Percentiles rank a stretch among this genome's conserved stretches.
phyloP scores from a whole-genome alignment of 805 yeast genomes.

The Zygosaccharomyces bisporus region DNA sequence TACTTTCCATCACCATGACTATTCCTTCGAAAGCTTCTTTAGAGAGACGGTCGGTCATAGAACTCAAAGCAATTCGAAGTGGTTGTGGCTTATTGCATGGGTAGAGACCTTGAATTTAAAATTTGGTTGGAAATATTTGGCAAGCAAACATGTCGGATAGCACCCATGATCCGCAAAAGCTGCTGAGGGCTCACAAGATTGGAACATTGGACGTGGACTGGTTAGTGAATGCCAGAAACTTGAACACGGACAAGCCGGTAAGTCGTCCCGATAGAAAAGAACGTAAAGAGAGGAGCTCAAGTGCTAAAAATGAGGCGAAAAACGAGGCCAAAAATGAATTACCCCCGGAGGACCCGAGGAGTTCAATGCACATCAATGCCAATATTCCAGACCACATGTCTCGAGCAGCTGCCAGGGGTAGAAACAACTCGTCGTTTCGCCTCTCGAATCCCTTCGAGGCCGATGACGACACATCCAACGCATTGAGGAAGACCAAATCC shows the following conservation, averaged over 20 bases:
- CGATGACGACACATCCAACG: conserved; percentile 2
- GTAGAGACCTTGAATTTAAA: neutral
- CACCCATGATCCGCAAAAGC: conserved; percentile 18
- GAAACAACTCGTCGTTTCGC: conserved; percentile 5
- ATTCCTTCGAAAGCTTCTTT: neutral
- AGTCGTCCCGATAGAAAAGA: conserved; percentile 1
- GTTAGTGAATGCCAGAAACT: conserved; percentile 25
- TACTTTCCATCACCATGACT: neutral
- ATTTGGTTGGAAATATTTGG: neutral
- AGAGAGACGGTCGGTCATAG: neutral
- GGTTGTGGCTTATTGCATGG: neutral
- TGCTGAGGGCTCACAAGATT: conserved; percentile 24
- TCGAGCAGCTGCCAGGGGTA: neutral
- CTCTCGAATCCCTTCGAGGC: neutral
- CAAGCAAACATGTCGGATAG: neutral
- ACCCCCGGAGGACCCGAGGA: conserved; percentile 13
- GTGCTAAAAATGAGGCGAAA: neutral
- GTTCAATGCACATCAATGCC: conserved; percentile 9
- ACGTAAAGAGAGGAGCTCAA: conserved; percentile 1
- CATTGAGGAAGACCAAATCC: conserved; percentile 35
- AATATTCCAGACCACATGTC: neutral
- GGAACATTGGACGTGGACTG: conserved; percentile 32
- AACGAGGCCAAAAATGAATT: neutral
- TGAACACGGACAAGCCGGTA: conserved; percentile 9
- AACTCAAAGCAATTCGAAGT: too few relatives aligned